phyloP scores from a whole-genome alignment of 345 rosid genomes.

The Rhodamnia argentea region DNA sequence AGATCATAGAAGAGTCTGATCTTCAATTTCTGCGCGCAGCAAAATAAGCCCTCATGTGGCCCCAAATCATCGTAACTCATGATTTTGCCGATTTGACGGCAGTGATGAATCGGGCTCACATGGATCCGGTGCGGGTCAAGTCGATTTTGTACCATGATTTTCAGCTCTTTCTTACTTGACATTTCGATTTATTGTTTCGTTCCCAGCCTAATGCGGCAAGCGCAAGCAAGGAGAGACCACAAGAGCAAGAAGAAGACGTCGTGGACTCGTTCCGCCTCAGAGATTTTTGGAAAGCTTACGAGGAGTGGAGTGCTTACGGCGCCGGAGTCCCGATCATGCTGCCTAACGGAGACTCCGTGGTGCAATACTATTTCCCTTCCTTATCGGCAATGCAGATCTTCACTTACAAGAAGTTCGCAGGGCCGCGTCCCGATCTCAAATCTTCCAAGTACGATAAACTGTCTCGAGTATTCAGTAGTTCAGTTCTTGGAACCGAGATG shows the following conservation, averaged over 20 bases:
- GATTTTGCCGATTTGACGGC: background rate
- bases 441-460: background rate
- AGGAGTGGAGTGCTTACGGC: slow-evolving; percentile 46
- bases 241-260: background rate
- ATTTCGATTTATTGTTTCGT: background rate
- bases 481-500: background rate
- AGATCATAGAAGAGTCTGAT: background rate
- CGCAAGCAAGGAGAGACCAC: background rate
- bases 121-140: background rate
- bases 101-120: background rate
- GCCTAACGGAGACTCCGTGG: slow-evolving; percentile 15
- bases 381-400: slow-evolving; percentile 41
- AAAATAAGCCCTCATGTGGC: background rate
- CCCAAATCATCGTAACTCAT: background rate
- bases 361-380: slow-evolving; percentile 42
- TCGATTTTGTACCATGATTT: background rate
- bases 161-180: background rate
- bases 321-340: slow-evolving; percentile 33
- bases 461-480: background rate
- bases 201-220: background rate
- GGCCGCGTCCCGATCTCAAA: background rate
- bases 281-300: slow-evolving; percentile 36
- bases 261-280: slow-evolving; percentile 7
- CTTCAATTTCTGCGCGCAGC: background rate
- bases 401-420: background rate